Evolutionary conservation across 345 rosid species (phyloP).

Genomic region (Salix arbutifolia): DNA sequence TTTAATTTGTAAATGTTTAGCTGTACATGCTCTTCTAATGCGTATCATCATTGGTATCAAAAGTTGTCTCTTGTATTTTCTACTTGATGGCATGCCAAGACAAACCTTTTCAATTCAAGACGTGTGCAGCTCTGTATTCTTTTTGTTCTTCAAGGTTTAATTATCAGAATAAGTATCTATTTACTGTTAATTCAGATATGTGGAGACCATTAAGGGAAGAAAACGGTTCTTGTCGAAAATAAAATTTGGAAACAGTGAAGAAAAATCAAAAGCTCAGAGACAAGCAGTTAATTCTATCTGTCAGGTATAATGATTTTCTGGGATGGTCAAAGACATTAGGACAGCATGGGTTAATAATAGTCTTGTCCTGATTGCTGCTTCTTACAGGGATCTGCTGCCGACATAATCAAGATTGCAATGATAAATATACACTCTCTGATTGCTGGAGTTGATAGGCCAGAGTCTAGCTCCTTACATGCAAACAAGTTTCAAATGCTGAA

Average conservation of each 20-base stretch:
- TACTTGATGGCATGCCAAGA: neutral
- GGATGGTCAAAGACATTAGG: neutral
- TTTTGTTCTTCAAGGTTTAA: neutral
- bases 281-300: slow-evolving; percentile 98
- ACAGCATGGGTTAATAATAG: neutral
- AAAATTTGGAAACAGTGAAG: slow-evolving; percentile 71
- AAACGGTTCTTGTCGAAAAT: slow-evolving; percentile 92
- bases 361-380: slow-evolving; percentile 20
- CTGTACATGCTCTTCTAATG: neutral
- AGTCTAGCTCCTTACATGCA: slow-evolving; percentile 36
- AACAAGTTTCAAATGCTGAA: slow-evolving; percentile 59
- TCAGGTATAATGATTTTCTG: slow-evolving; percentile 53
- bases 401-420: slow-evolving; percentile 93
- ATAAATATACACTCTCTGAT: slow-evolving; percentile 60
- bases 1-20: neutral
- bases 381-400: slow-evolving; percentile 93
- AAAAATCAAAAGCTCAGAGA: slow-evolving; percentile 88
- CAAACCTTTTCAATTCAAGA: neutral
- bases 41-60: too few relatives aligned
- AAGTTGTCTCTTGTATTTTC: too few relatives aligned
- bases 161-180: neutral
- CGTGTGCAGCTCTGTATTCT: neutral
- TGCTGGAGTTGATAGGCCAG: slow-evolving; percentile 37
- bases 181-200: slow-evolving; percentile 51
- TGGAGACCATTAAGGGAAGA: slow-evolving; percentile 86